These are phyloP conservation scores for Nicotiana benthamiana DNA, from an alignment of 257 asterid genomes.

Conservation along the genomic window DNA sequence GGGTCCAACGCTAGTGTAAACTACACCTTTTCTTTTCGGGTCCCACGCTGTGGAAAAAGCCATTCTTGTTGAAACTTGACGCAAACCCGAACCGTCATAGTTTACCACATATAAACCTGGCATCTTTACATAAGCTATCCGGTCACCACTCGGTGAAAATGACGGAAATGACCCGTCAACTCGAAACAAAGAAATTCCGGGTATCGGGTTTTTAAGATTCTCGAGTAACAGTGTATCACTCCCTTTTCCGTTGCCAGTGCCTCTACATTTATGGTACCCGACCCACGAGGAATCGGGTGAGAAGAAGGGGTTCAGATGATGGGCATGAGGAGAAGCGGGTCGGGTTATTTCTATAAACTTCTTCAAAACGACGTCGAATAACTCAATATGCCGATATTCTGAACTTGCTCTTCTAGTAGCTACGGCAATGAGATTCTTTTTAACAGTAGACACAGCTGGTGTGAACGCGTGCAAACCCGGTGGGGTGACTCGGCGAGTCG, in stretches of 20 bases:
- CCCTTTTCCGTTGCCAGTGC: slow-evolving; percentile 24
- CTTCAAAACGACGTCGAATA: slow-evolving; percentile 37
- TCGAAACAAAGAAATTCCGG: slow-evolving; percentile 55
- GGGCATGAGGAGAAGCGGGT: slow-evolving; percentile 41
- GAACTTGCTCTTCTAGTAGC: slow-evolving; percentile 69
- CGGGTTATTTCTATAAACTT: slow-evolving; percentile 44
- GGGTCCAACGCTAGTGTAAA: slow-evolving; percentile 76
- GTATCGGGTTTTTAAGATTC: slow-evolving; percentile 41
- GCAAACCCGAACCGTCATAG: slow-evolving; percentile 63
- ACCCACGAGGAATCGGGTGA: slow-evolving; percentile 49
- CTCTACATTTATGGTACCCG: slow-evolving; percentile 77
- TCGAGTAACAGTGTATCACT: slow-evolving; percentile 41
- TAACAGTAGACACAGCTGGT: slow-evolving; percentile 51
- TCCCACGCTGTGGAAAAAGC: slow-evolving; percentile 86
- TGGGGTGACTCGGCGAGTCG: slow-evolving; percentile 59
- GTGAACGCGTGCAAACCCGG: slow-evolving; percentile 93
- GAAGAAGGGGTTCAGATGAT: slow-evolving; percentile 74
- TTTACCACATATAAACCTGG: slow-evolving; percentile 71
- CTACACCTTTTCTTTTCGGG: slow-evolving; percentile 66
- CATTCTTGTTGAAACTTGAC: slow-evolving; percentile 21
- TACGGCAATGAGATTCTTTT: slow-evolving; percentile 59
- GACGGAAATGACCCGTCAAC: slow-evolving; percentile 82
- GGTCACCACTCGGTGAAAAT: slow-evolving; percentile 58
- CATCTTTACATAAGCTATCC: slow-evolving; percentile 52
- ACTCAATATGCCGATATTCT: slow-evolving; percentile 68